Percentiles rank a stretch among this genome's conserved stretches.
These are phyloP conservation scores for Wickerhamiella occidentalis DNA, from an alignment of 805 yeast genomes.

Conservation along the genomic window DNA sequence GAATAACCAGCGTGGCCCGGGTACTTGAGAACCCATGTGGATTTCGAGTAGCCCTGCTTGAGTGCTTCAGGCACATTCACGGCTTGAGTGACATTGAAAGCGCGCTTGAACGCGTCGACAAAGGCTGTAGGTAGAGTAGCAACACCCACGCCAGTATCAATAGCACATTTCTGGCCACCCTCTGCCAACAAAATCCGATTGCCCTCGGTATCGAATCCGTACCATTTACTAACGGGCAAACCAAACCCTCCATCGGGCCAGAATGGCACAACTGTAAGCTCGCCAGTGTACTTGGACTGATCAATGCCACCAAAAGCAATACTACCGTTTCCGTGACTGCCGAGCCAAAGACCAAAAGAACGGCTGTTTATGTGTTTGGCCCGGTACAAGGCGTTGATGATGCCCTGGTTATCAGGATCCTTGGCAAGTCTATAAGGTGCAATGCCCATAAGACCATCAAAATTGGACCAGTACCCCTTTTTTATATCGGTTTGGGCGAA, in stretches of 20 bases:
- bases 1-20: neutral
- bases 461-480: neutral
- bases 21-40: neutral
- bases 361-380: neutral
- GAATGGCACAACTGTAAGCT: conserved; percentile 18
- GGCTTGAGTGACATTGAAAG: neutral
- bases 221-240: neutral
- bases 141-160: neutral
- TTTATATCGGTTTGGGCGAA: neutral
- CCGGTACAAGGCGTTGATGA: neutral
- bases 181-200: neutral
- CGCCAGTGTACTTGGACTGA: conserved; percentile 31
- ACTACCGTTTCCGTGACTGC: conserved; percentile 23
- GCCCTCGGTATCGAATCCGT: neutral
- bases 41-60: neutral
- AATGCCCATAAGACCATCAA: neutral
- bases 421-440: neutral
- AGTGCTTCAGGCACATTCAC: neutral
- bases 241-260: neutral
- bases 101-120: neutral
- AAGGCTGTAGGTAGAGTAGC: neutral
- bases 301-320: conserved; percentile 35
- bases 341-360: neutral
- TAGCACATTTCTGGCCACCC: neutral
- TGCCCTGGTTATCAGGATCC: neutral